Conservation (phyloP, 805 yeast species). For the Barnettozyma vustinii region DNA sequence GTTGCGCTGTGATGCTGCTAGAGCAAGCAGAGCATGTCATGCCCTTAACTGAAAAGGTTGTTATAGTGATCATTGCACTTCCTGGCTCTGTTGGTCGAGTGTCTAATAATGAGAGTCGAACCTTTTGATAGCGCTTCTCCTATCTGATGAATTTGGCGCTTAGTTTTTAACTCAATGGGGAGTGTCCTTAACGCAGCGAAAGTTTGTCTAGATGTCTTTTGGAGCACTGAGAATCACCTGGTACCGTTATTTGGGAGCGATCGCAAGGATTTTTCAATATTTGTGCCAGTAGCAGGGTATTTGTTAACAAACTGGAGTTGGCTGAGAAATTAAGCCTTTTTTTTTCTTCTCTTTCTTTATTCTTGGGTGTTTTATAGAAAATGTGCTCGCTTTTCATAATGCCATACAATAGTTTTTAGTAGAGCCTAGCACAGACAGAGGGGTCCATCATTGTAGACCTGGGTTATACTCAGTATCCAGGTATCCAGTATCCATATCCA, state of each 20-base stretch:
- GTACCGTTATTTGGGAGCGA: neutral
- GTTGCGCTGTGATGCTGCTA: constrained; percentile 54
- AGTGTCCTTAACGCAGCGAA: neutral
- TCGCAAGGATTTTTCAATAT: neutral
- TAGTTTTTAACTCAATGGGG: neutral
- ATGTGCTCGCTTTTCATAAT: neutral
- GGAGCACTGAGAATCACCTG: neutral
- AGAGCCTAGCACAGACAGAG: too few species aligned
- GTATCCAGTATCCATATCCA: too few species aligned
- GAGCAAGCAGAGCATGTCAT: constrained; percentile 94
- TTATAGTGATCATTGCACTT: constrained; percentile 3
- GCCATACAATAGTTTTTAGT: too few species aligned
- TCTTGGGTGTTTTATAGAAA: neutral
- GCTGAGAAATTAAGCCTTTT: neutral
- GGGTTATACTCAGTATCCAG: too few species aligned
- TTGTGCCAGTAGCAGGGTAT: neutral
- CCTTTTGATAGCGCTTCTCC: neutral
- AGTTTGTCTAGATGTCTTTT: neutral
- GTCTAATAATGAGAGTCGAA: neutral
- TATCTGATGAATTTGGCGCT: neutral
- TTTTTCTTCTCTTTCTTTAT: neutral
- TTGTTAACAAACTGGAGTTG: neutral
- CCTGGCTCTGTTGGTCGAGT: neutral
- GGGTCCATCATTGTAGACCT: too few species aligned
- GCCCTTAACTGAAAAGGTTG: constrained; percentile 38